Evolutionary conservation across 2,329 filamentous ascomycete species (phyloP), one percentile per base, ranked within the genome.

Genomic region (Escovopsis sp.): DNA sequence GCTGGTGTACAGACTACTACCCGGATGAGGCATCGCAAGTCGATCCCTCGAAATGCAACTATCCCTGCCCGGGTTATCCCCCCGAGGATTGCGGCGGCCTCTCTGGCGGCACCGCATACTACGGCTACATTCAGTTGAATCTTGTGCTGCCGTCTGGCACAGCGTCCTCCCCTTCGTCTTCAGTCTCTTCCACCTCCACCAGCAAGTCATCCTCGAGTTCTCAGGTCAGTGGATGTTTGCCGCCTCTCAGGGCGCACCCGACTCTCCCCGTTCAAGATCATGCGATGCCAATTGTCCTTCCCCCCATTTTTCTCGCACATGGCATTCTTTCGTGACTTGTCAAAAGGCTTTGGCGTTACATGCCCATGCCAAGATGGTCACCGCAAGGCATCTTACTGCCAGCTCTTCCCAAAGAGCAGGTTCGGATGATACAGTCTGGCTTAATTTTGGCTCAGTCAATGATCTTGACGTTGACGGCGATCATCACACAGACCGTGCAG

Each of bases 1-100:
- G 82, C 51, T 88, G 79, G 79, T 88, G 82, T 52, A 77, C 78
- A 27, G 68, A 85, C 51, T 76, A 76, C 47, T 64, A 65, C 2
- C 82, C 82, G 8, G 60, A 61, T 34, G 43, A 58, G 23, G 50
- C 48, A 15, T 52, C 50, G 23, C 52, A 62, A 36, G 58, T 64
- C 34, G 48, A 58, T 16, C 53, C 56, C 2, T 44, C 42, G 25
- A 46, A 66, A 16, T 88, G 82, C 56, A 55, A 65, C 43, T 53
- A 52, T 1, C 34, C 55, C 13, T 88, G 82, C 45, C 79, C 79
- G 8, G 82, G 79, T n/a, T 88, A 68, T 49, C 71, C 71, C 0
- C 25, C 35, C 1, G 79, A 87, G 42, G 55, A 61, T 10, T 88
- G 82, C 48, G 82, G 82, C 40, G 73, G 70, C 26, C 44, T 62